Conservation (phyloP, 1,284 basidiomycete species). For the Moesziomyces sp. region DNA sequence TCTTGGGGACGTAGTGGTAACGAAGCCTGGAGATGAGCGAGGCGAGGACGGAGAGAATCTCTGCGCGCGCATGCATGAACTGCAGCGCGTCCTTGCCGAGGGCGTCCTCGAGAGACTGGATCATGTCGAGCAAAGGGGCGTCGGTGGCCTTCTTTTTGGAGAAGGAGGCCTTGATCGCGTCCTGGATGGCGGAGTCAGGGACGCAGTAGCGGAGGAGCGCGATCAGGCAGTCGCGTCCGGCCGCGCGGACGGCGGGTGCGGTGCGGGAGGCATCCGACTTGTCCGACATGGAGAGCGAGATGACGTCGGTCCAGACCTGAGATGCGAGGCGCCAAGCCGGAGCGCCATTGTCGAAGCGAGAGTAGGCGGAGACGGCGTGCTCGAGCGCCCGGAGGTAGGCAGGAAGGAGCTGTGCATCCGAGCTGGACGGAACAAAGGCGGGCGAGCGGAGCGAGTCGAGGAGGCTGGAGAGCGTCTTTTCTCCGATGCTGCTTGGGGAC, state of each 20-base stretch:
- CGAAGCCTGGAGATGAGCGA: constrained; percentile 58
- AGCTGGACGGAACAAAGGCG: constrained; percentile 47
- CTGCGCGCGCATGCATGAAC: constrained; percentile 58
- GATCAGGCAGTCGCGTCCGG: constrained; percentile 55
- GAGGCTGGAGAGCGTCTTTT: constrained; percentile 30
- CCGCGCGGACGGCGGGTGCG: constrained; percentile 52
- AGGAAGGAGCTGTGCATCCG: constrained; percentile 63
- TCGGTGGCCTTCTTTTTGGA: constrained; percentile 32
- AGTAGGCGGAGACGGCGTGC: constrained; percentile 60
- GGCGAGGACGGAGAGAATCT: constrained; percentile 59
- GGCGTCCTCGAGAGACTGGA: constrained; percentile 56
- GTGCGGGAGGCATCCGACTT: constrained; percentile 59
- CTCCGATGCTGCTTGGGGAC: constrained; percentile 30
- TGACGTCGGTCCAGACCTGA: constrained; percentile 50
- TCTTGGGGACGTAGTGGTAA: constrained; percentile 45
- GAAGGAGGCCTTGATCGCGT: constrained; percentile 39
- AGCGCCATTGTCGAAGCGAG: constrained; percentile 48
- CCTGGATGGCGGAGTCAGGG: constrained; percentile 55
- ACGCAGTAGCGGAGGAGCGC: constrained; percentile 62
- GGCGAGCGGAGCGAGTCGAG: constrained; percentile 55
- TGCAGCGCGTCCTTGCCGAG: constrained; percentile 62
- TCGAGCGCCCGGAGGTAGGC: constrained; percentile 63
- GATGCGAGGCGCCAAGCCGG: constrained; percentile 55
- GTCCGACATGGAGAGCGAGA: constrained; percentile 54
- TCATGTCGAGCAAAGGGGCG: constrained; percentile 48